These are phyloP conservation scores for Ceriops zippeliana DNA, from an alignment of 345 rosid genomes.

Conservation along the genomic window DNA sequence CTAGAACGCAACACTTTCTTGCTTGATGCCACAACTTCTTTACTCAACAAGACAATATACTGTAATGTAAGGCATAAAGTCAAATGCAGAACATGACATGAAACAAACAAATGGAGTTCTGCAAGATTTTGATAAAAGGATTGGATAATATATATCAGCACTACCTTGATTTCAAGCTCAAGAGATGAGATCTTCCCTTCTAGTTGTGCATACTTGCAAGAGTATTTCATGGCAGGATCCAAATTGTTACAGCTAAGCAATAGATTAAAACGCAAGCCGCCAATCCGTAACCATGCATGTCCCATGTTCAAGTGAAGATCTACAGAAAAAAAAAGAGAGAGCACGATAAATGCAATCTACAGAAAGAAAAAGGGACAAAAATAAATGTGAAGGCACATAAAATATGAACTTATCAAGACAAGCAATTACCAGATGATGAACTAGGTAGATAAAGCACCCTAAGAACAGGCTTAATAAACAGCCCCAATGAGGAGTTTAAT, in stretches of 20 bases:
- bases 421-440: constrained; percentile 43
- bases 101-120: no score
- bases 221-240: constrained; percentile 78
- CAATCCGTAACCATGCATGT: constrained; percentile 67
- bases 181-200: constrained; percentile 56
- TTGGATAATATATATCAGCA: not conserved
- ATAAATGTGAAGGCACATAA: not conserved
- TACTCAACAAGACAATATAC: not conserved
- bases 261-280: constrained; percentile 69
- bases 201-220: constrained; percentile 48
- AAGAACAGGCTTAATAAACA: constrained; percentile 55
- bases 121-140: no score
- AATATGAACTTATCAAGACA: constrained; percentile 9
- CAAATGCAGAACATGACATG: no score
- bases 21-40: not conserved
- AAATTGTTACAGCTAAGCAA: constrained; percentile 57
- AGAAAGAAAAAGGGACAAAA: not conserved
- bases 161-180: constrained; percentile 73
- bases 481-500: constrained; percentile 42
- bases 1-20: no score
- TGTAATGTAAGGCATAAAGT: no score
- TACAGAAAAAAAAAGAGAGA: constrained; percentile 21
- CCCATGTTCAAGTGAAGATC: constrained; percentile 53
- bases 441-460: constrained; percentile 46
- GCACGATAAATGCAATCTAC: constrained; percentile 13